Evolutionary conservation across 441 rosid genomes (phyloP).

Genomic region (Jatropha multifida): DNA sequence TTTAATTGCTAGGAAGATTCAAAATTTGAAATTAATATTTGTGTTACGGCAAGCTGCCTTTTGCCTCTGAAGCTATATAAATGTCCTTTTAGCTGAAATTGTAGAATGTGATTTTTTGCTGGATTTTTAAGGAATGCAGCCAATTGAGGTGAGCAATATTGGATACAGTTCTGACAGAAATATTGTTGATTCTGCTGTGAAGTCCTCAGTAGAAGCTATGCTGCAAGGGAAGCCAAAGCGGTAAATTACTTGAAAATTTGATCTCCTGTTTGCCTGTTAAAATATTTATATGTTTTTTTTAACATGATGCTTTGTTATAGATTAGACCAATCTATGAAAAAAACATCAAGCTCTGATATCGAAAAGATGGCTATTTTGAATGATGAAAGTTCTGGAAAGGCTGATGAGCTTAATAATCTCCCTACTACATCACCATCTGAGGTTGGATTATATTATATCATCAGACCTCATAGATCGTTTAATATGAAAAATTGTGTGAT

Average conservation of each 20-base stretch:
- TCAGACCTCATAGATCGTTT: conserved; percentile 4
- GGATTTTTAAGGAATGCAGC: conserved; percentile 64
- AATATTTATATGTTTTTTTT: conserved; percentile 14
- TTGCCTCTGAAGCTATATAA: neutral
- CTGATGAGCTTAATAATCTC: conserved; percentile 38
- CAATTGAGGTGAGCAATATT: conserved; percentile 27
- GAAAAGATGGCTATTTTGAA: conserved; percentile 28
- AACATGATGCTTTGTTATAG: conserved; percentile 45
- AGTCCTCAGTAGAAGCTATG: conserved; percentile 36
- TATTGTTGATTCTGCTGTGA: conserved; percentile 33
- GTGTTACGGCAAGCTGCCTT: neutral
- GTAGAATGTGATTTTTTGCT: conserved; percentile 30
- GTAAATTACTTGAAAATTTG: conserved; percentile 34
- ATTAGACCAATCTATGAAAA: conserved; percentile 47
- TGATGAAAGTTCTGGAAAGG: conserved; percentile 35
- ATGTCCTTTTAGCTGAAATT: conserved; percentile 7
- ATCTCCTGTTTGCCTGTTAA: conserved; percentile 18
- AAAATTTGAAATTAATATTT: neutral
- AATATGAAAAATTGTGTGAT: conserved; percentile 18
- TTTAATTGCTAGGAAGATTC: neutral
- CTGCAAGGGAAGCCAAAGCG: conserved; percentile 71
- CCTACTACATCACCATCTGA: conserved; percentile 48
- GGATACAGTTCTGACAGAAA: conserved; percentile 25
- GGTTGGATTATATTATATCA: conserved; percentile 41
- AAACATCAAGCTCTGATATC: conserved; percentile 31